Base-by-base conservation (phyloP, 2,329 filamentous ascomycete species). In the Penicillium psychrosexuale region DNA sequence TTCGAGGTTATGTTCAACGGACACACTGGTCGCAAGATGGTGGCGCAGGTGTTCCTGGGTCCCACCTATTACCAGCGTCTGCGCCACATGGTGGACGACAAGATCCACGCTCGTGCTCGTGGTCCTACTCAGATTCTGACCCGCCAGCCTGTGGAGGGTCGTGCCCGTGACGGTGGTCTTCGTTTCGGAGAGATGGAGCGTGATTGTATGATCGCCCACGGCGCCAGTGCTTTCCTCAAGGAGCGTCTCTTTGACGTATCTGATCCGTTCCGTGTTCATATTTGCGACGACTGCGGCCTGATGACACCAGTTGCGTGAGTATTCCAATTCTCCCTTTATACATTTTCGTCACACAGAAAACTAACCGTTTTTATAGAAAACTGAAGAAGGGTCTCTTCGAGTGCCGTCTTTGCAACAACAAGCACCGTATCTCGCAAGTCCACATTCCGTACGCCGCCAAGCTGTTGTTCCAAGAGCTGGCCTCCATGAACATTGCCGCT, bases 151-250 rank as follows among this genome's bases (percentile, higher is more conserved):
- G 94, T 99, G 13, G 94, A 99, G 78, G 94, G 94, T 88, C 90
- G 95, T 84, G 94, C 94, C 3, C 83, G 95, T 76, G 95, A 99
- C 72, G 94, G 94, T 83, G 94, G 94, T 80, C 83, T 99, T 42
- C 93, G 95, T 72, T 99, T 99, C 85, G 94, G 94, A 86, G 94
- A 99, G 82, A 99, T 99, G 94, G 95, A 99, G 78, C 93, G 95
- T 79, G 95, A 99, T 84, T 99, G 94, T 75, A 99, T 99, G 94
- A 99, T 99, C 80, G 91, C 95, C n/a, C 95, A 99, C 73, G 94
- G 94, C 72, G 94, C 95, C 3, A 93, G 91, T 51, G 88, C 92
- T 1, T 99, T 99, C 83, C 78, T 99, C 70, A 99, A 99, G 79
- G 94, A 99, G 80, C 86, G 94, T 68, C 78, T 99, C 55, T 97